These are phyloP conservation scores for Ottelia alismoides DNA, from an alignment of 106 monocot genomes.

Conservation along the genomic window DNA sequence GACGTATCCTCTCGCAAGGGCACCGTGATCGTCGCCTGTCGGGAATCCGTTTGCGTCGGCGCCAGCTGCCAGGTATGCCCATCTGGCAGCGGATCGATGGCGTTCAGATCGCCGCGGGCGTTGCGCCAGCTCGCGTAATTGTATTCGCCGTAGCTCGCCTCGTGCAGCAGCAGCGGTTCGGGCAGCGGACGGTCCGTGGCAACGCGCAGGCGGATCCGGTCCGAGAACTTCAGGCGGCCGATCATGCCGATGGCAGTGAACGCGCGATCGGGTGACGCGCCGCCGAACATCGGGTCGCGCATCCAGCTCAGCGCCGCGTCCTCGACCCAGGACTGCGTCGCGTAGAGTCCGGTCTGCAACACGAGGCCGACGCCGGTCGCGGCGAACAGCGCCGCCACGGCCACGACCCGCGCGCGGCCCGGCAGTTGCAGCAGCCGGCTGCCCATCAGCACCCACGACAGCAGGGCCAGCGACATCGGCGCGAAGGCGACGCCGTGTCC, in stretches of 20 bases:
- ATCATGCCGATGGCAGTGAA: background rate
- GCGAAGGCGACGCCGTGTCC: no score
- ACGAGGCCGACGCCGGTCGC: background rate
- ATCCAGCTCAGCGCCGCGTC: no score
- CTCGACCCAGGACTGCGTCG: no score
- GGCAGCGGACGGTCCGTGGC: background rate
- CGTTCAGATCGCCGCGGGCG: background rate
- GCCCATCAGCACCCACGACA: background rate
- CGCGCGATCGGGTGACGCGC: no score
- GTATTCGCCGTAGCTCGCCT: background rate
- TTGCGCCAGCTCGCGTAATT: background rate
- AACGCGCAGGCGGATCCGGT: no score
- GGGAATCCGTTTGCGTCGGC: background rate
- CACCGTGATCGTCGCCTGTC: background rate
- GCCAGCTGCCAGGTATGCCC: background rate
- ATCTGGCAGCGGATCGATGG: background rate
- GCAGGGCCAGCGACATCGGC: background rate
- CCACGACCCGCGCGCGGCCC: background rate
- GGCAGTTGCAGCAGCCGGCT: background rate
- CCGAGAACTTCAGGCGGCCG: background rate
- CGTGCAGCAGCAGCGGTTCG: background rate
- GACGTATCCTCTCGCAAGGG: background rate
- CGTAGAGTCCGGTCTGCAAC: background rate
- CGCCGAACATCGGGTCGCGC: background rate
- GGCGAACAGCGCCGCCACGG: background rate